These are phyloP conservation scores for Quercus phellos DNA, from an alignment of 331 rosid species.

Conservation along the genomic window DNA sequence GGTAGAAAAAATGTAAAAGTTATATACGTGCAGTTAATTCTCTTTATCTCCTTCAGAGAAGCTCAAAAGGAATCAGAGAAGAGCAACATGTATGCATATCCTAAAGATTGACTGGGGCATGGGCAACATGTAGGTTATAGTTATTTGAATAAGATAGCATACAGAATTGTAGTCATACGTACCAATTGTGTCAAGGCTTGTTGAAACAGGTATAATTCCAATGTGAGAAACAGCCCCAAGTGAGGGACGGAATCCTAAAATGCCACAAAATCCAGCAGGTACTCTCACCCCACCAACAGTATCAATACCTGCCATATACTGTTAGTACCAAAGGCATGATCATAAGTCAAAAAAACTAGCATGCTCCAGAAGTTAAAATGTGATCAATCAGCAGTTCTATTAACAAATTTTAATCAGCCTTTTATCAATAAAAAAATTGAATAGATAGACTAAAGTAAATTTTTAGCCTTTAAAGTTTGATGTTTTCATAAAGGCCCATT, in stretches of 20 bases:
- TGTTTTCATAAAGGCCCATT: no score
- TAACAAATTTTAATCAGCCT: neutral
- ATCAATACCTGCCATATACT: slow-evolving; percentile 61
- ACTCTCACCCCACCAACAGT: slow-evolving; percentile 90
- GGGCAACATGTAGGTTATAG: no score
- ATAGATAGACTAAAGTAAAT: no score
- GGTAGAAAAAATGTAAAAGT: neutral
- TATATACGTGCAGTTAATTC: neutral
- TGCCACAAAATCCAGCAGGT: slow-evolving; percentile 90
- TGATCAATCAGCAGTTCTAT: neutral
- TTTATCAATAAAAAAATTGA: neutral
- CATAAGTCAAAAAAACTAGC: neutral
- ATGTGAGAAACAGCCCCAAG: slow-evolving; percentile 75
- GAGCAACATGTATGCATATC: neutral
- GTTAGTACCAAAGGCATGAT: slow-evolving; percentile 18
- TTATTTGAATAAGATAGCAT: neutral
- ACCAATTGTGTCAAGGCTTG: slow-evolving; percentile 92
- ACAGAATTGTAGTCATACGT: slow-evolving; percentile 22
- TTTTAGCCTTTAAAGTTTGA: no score
- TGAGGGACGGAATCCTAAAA: slow-evolving; percentile 93
- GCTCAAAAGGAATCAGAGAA: neutral
- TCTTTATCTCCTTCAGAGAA: neutral
- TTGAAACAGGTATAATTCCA: slow-evolving; percentile 66
- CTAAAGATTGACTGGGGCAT: neutral
- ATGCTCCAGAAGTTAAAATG: neutral